These are phyloP conservation scores for Epichloe elymi DNA, from an alignment of 2,329 filamentous ascomycete genomes.

Conservation along the genomic window DNA sequence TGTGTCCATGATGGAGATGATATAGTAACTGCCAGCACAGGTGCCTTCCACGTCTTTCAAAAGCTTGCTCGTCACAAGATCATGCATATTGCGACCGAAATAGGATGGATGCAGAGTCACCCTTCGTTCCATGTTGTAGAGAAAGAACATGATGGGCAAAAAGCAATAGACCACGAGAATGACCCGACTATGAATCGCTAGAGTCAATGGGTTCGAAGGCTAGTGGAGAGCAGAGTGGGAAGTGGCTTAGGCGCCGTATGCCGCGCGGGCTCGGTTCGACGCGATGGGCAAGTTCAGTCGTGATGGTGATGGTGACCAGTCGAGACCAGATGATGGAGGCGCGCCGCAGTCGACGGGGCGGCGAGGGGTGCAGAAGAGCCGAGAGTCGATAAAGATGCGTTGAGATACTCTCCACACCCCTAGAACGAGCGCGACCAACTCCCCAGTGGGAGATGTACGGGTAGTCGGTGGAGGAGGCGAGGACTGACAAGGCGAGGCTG, in stretches of 20 bases:
- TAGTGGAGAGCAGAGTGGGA: not conserved
- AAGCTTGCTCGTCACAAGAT: conserved; percentile 79
- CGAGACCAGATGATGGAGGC: not conserved
- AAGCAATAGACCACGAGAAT: not conserved
- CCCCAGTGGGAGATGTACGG: conserved; percentile 7
- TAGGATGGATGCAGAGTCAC: conserved; percentile 95
- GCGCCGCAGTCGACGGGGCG: conserved; percentile 1
- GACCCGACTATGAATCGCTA: not conserved
- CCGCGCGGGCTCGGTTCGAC: not conserved
- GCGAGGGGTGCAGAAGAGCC: conserved; percentile 6
- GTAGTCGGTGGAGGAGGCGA: conserved; percentile 1
- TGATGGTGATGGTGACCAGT: not conserved
- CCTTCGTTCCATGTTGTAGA: conserved; percentile 89
- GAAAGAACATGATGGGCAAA: conserved; percentile 72
- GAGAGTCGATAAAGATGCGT: conserved; percentile 4
- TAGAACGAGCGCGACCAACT: conserved; percentile 9
- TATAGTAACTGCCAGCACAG: conserved; percentile 91
- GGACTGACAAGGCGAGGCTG: conserved; percentile 4
- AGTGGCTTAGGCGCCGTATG: not conserved
- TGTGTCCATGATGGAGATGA: conserved; percentile 95
- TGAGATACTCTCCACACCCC: conserved; percentile 8
- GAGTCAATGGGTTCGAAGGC: not conserved
- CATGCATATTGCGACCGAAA: conserved; percentile 86
- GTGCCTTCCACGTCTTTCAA: conserved; percentile 90
- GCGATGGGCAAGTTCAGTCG: not conserved